Percentiles rank a stretch among this genome's conserved stretches.
Evolutionary conservation across 2,329 filamentous ascomycete species (phyloP).

Genomic region (Fusarium acutatum): DNA sequence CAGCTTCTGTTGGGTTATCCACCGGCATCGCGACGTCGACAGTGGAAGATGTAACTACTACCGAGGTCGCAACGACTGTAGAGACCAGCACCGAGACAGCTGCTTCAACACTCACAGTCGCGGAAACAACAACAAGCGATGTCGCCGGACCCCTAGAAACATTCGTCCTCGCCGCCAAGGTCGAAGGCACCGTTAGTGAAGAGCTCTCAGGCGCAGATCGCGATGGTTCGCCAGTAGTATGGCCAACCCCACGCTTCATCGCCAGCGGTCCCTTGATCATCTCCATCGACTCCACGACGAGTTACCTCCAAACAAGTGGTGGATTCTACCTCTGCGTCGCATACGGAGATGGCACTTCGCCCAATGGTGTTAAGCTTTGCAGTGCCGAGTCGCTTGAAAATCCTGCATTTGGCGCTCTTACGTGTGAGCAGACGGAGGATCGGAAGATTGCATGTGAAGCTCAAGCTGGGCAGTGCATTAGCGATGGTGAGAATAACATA

Average conservation of each 20-base stretch:
- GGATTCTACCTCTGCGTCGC: neutral
- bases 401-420: neutral
- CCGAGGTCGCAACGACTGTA: too few species aligned
- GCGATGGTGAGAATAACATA: neutral
- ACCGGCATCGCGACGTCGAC: neutral
- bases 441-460: neutral
- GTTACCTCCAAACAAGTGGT: neutral
- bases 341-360: neutral
- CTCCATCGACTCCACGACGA: neutral
- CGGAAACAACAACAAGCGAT: neutral
- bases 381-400: neutral
- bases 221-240: neutral
- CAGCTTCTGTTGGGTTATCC: neutral
- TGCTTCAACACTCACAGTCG: neutral
- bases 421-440: neutral
- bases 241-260: neutral
- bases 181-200: neutral
- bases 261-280: neutral
- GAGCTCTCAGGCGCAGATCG: neutral
- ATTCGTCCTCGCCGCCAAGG: neutral
- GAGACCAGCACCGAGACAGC: neutral
- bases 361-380: neutral
- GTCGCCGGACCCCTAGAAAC: neutral
- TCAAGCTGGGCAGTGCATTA: neutral
- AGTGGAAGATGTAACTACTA: neutral